Percentiles rank a stretch among this genome's conserved stretches.
Evolutionary conservation across 176 grass and related monocot genomes (phyloP).

Genomic region (Ampelocalamus luodianensis): DNA sequence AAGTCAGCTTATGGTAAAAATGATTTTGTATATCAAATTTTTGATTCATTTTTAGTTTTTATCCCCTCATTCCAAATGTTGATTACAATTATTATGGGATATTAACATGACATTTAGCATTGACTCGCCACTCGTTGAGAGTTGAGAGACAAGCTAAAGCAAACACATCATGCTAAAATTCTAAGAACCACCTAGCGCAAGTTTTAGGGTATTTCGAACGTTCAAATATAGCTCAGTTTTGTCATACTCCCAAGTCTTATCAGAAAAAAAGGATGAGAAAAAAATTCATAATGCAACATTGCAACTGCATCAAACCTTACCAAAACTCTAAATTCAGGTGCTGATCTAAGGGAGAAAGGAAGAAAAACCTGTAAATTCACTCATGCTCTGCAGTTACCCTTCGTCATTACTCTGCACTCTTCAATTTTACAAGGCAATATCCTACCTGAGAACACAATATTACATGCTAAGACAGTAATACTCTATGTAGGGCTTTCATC

Average conservation of each 20-base stretch:
- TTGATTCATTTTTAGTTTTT: neutral
- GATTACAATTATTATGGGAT: neutral
- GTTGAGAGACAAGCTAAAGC: neutral
- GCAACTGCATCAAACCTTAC: neutral
- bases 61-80: neutral
- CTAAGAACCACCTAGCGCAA: neutral
- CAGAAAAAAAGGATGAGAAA: neutral
- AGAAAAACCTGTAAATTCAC: neutral
- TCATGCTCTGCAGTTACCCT: neutral
- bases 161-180: neutral
- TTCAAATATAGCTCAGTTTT: neutral
- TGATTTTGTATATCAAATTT: neutral
- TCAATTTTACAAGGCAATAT: neutral
- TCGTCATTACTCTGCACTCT: neutral
- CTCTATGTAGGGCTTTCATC: constrained; percentile 3
- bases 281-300: neutral
- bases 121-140: neutral
- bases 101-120: neutral
- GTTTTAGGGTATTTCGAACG: neutral
- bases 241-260: neutral
- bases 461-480: constrained; percentile 10
- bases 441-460: constrained; percentile 19
- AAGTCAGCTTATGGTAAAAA: neutral
- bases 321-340: neutral
- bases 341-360: neutral